Conservation (phyloP, 2,329 filamentous ascomycete species). For the Blumeria hordei region DNA sequence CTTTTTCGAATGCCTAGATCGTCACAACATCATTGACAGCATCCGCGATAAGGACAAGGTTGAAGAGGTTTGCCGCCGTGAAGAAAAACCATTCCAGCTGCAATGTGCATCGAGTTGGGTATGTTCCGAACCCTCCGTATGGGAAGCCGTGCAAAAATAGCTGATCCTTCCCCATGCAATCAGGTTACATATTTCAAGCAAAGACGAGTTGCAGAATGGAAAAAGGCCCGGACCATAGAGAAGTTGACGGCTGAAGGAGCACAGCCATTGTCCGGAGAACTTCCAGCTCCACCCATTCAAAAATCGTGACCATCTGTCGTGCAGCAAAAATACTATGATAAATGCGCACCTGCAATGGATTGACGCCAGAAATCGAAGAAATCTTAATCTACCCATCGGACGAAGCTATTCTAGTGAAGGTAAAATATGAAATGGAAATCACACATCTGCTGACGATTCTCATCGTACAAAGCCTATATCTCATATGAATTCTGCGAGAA, state of each 20-base stretch:
- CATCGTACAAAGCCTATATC: no score
- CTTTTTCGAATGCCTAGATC: conserved; percentile 76
- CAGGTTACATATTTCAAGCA: conserved; percentile 97
- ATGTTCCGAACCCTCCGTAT: conserved; percentile 16
- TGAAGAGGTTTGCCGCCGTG: conserved; percentile 30
- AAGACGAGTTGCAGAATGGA: conserved; percentile 73
- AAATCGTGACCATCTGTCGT: background rate
- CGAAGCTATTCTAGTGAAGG: no score
- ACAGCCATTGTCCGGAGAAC: conserved; percentile 23
- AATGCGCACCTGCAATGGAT: no score
- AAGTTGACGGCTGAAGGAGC: conserved; percentile 53
- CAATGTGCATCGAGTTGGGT: conserved; percentile 87
- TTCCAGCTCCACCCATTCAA: conserved; percentile 2
- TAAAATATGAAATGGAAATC: no score
- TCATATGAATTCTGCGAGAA: no score
- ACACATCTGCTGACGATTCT: no score
- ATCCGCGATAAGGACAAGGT: conserved; percentile 31
- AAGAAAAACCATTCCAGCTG: conserved; percentile 46
- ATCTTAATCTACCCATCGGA: no score
- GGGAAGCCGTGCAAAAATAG: background rate
- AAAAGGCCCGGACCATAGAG: conserved; percentile 58
- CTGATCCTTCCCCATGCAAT: background rate
- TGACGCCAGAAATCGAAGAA: no score
- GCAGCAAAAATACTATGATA: no score
- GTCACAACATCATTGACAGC: conserved; percentile 55